Base-by-base conservation (phyloP, 345 rosid genomes). In the Salix exigua region DNA sequence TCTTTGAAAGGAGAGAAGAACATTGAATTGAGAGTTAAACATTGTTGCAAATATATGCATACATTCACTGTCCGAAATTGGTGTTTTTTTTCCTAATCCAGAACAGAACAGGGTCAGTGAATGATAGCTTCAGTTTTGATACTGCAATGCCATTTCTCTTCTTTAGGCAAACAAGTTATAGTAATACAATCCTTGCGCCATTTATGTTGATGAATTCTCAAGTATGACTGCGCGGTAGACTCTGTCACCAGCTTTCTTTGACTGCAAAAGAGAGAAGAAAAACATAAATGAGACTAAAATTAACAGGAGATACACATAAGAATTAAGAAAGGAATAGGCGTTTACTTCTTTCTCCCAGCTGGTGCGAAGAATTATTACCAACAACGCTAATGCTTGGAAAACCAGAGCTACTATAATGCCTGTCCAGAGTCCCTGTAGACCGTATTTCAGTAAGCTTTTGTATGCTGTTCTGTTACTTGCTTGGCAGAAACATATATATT, bases 391-490 rank as follows among this genome's bases (percentile, higher is more conserved):
- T 50, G 66, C 60, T 51, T 77, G 80, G 17, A 40, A 70, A 64
- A 65, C 17, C 18, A 50, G 14, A 35, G 66, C 80, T 18, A 37
- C 58, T 17, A 71, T 77, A 33, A 77, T 38, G 25, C 80, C 80
- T 7, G 60, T 71, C 80, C 80, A 77, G 12, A 77, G 75, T 21
- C 80, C 80, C 80, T 77, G 71, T 30, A 46, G 48, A 40, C 8
- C 62, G 30, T 25, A 25, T 60, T 18, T 11, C 3, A n/a, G 40
- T 8, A 19, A 19, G 14, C 13, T 1, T 72, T 37, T 6, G 51
- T 19, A 30, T 1, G n/a, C 37, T 7, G 12, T 35, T 17, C 16
- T 19, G 28, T 40, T 38, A 19, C 13, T 28, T 31, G 18, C 9
- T 3, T 25, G 37, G 18, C 11, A 33, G 23, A 46, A 23, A 61